Evolutionary conservation across 2,329 filamentous ascomycete species (phyloP), one percentile per base, ranked within the genome.

Genomic region (Ilyonectria mors-panacis): DNA sequence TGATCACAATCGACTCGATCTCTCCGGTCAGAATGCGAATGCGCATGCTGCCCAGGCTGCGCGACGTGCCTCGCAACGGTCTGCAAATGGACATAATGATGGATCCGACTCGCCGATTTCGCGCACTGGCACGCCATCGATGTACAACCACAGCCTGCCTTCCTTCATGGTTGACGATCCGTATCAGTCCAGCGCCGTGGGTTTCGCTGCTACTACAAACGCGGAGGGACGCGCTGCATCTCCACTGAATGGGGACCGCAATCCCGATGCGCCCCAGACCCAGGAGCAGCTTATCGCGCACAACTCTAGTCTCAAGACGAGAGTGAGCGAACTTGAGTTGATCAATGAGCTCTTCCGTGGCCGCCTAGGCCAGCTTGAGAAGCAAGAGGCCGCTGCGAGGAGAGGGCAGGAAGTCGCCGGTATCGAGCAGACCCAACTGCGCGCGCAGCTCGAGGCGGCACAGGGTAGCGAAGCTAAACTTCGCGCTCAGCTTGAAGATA

Each of bases 251-350:
- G 87, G 85, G 61, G 87, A 91, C 28, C 91, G 91, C 54, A 87
- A 90, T 70, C 84, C 91, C 63, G 93, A 95, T 65, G 85, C 89
- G 13, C 89, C 93, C 1, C 92, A 94, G 77, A 92, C 91, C 3
- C 94, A 94, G 79, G 93, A 97, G 77, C 91, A 93, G 67, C 87
- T 97, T 26, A 85, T 94, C 59, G 91, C 92, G 2, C 89, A 92
- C 68, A 97, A 97, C 79, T 93, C 93, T 6, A 92, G 91, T 57
- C 86, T 98, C n/a, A 97, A 97, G 83, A 99, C 96, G 0, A 91
- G 96, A 47, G 95, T 99, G 37, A 96, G 92, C 74, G 96, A 99
- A 80, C 87, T 99, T 26, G 96, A 99, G 79, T 89, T 99, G 59
- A 98, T 99, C 84, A 98, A 95, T 76, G 92, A 93, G 77, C 85